Evolutionary conservation across 192 early-diverging fungal genomes (phyloP), one percentile per base, ranked within the genome.

Genomic region (Entomortierella lignicola): DNA sequence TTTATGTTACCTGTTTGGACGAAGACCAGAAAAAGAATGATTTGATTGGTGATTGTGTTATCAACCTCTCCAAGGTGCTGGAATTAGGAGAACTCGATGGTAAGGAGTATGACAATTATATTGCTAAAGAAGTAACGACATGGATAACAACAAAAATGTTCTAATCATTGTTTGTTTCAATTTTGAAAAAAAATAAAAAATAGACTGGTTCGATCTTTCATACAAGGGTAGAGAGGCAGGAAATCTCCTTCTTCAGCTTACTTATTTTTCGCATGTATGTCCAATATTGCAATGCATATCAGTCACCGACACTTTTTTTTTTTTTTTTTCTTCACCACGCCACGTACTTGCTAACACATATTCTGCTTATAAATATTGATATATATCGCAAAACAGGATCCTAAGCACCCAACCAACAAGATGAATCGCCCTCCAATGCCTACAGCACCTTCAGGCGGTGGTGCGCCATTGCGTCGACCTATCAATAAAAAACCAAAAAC

Each of bases 21-120:
- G 88, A 89, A 32, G 88, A 89, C 67, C 69, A 75, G 21, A 64
- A 86, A 43, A 84, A 87, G 52, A 77, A 83, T 47, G 84, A 85
- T 39, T 63, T 89, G 51, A 86, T 89, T 55, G 83, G 84, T 10
- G 86, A 87, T 31, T 63, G 80, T 56, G 81, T 81, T 13, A 69
- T 89, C 56, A 85, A 89, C 66, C 60, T 89, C 25, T 32, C 80
- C 27, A 72, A 77, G 32, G 86, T 87, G n/a, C 58, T 89, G 41
- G 81, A 73, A 31, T 69, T 82, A 11, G 84, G 86, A 6, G 86
- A 86, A 64, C 72, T 69, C 18, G 88, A 89, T 83, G 86, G 88
- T 89, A 81, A 26, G 41, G 37, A 20, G n/a, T 10, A 3, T 30
- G 30, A 7, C 8, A 44, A 12, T 8, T 12, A 17, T 44, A 44